Evolutionary conservation across 2,329 filamentous ascomycete genomes (phyloP), one percentile per base, ranked within the genome.

Genomic region (Rhexocercosporidium sp.): DNA sequence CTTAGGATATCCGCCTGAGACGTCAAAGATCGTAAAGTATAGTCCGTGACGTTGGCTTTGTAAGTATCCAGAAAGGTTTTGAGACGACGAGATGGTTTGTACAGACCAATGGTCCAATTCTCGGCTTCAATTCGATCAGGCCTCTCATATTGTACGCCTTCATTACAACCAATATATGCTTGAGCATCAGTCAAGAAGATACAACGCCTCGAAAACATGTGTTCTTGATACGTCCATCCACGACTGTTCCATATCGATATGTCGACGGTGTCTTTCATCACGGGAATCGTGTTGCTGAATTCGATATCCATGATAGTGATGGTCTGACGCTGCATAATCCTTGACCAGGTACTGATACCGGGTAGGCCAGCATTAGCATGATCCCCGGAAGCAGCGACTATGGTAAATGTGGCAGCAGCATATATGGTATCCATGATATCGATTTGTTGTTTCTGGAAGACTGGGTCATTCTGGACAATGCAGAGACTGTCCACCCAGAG

Each of bases 361-460:
- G 65, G 65, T 14, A 63, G n/a, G 7, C 65, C 65, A 20, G 59
- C 46, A 39, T 63, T 37, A 18, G 65, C 51, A 18, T 63, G 39
- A 31, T 53, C 20, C 6, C 65, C 65, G 2, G 65, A 41, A 37
- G 39, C 53, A 14, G 59, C 59, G 3, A 66, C 41, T 20, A 66
- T 54, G 12, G 59, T 66, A 11, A 63, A 54, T 14, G 59, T 63
- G 20, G 59, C 59, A 16, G 49, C 49, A 41, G 65, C 65, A 39
- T 63, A 66, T 2, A 63, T 66, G 16, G 22, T 37, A 20, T 66
- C 59, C 65, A 66, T 63, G 60, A 59, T 63, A 18, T 57, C 31
- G 20, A 66, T 66, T 39, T 60, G 59, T 31, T 59, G 51, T 16
- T 62, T 51, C 22, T 63, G 59, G 16, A 37, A 39, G 18, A 54